A percentile compares a stretch with the other conserved stretches of the same genome.
phyloP scores from a whole-genome alignment of 768 basidiomycete species.

The Lactifluus subvellereus region DNA sequence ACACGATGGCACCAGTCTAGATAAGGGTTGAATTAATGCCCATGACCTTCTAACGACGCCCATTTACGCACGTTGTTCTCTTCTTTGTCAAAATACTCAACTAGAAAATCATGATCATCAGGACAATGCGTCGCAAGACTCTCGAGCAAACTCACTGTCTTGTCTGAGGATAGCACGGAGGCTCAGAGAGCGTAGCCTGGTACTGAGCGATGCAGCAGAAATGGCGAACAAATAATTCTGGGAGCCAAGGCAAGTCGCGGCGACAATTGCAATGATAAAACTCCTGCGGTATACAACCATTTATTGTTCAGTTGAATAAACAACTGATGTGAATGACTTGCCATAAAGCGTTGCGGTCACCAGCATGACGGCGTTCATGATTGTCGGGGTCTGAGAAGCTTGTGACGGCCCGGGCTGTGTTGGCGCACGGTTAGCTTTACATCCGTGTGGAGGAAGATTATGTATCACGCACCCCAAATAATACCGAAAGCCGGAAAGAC shows the following conservation, averaged over 20 bases:
- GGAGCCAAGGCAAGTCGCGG: slow-evolving; percentile 47
- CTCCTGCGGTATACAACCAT: slow-evolving; percentile 39
- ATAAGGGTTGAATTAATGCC: slow-evolving; percentile 1
- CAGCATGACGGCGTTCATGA: slow-evolving; percentile 41
- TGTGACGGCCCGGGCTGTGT: slow-evolving; percentile 41
- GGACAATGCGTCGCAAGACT: slow-evolving; percentile 9
- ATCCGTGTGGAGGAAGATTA: no score
- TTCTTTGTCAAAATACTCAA: slow-evolving; percentile 82
- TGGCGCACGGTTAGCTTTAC: background rate
- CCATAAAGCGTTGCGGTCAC: slow-evolving; percentile 66
- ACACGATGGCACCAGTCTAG: slow-evolving; percentile 72
- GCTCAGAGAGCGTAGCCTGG: slow-evolving; percentile 57
- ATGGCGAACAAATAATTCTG: slow-evolving; percentile 64
- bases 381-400: slow-evolving; percentile 42
- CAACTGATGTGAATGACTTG: slow-evolving; percentile 27
- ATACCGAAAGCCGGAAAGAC: slow-evolving; percentile 69
- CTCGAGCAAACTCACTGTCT: slow-evolving; percentile 49
- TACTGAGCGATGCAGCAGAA: slow-evolving; percentile 60
- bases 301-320: background rate
- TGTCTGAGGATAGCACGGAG: slow-evolving; percentile 80
- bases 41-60: background rate
- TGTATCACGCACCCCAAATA: slow-evolving; percentile 41
- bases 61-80: slow-evolving; percentile 57
- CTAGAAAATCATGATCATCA: slow-evolving; percentile 30
- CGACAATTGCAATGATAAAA: slow-evolving; percentile 67